phyloP scores from a whole-genome alignment of 2,329 filamentous ascomycete genomes.

The Hyphodiscus sp. region DNA sequence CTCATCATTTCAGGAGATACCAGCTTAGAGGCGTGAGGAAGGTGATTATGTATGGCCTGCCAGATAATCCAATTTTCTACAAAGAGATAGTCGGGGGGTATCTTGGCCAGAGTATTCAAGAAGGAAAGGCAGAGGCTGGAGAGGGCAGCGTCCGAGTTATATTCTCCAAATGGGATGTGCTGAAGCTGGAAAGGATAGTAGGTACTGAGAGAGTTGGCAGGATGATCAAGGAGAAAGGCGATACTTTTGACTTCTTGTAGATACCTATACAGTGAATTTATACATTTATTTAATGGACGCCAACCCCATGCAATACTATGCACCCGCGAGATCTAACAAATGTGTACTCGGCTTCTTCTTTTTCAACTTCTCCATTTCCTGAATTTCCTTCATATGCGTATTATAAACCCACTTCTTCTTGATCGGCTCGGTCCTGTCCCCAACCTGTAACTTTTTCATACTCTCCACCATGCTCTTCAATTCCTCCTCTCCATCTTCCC shows the following conservation, averaged over 20 bases:
- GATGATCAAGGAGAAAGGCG: constrained; percentile 77
- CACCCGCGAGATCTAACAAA: neutral
- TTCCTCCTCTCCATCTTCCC: constrained; percentile 57
- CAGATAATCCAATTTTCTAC: constrained; percentile 82
- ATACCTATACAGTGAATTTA: constrained; percentile 4
- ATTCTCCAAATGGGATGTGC: constrained; percentile 83
- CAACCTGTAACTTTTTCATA: constrained; percentile 32
- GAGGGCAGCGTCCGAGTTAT: constrained; percentile 55
- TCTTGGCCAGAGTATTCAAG: constrained; percentile 53
- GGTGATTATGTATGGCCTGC: constrained; percentile 84
- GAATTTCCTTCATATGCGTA: neutral
- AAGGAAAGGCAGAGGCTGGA: constrained; percentile 47
- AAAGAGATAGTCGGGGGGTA: constrained; percentile 67
- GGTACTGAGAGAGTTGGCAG: constrained; percentile 73
- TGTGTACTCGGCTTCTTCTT: neutral
- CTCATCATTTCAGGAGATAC: constrained; percentile 95
- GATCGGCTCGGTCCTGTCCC: constrained; percentile 25
- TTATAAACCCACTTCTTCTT: constrained; percentile 18
- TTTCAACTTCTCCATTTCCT: constrained; percentile 1
- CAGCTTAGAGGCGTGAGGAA: constrained; percentile 72
- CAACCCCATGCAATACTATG: neutral
- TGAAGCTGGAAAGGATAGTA: constrained; percentile 84
- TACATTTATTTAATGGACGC: constrained; percentile 1
- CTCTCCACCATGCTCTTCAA: constrained; percentile 59
- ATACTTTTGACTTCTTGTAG: constrained; percentile 93